phyloP scores from a whole-genome alignment of 306 rosid species.

The Cucurbita maxima region DNA sequence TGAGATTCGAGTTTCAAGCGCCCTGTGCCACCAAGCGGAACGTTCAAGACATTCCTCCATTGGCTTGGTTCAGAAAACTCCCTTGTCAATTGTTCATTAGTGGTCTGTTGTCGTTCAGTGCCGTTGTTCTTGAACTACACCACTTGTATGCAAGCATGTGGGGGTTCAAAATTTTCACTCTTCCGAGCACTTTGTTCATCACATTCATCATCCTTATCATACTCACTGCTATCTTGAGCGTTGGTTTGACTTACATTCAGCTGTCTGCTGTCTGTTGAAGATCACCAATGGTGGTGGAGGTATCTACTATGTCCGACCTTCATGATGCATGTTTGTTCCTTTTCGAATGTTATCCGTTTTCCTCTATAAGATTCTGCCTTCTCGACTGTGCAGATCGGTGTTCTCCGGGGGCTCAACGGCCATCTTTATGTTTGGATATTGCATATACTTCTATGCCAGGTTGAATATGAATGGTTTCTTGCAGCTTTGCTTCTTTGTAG shows the following conservation, averaged over 20 bases:
- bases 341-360: not conserved
- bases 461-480: constrained; percentile 63
- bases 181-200: constrained; percentile 46
- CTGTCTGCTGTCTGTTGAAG: constrained; percentile 70
- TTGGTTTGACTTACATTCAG: constrained; percentile 66
- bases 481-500: constrained; percentile 63
- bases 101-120: constrained; percentile 70
- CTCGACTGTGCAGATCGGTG: constrained; percentile 50
- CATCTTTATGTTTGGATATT: constrained; percentile 53
- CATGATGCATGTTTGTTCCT: not conserved
- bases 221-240: constrained; percentile 39
- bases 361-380: not conserved
- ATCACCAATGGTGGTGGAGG: constrained; percentile 98
- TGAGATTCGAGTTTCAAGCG: constrained; percentile 47
- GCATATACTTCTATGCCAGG: constrained; percentile 48
- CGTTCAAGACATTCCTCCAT: constrained; percentile 50
- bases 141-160: constrained; percentile 62
- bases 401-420: constrained; percentile 65
- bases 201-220: constrained; percentile 35
- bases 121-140: constrained; percentile 50
- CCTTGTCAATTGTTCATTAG: constrained; percentile 66
- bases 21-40: constrained; percentile 40
- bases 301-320: constrained; percentile 11
- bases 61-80: constrained; percentile 66
- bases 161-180: constrained; percentile 72